Conservation (phyloP, 1,139 yeast genomes). For the Taiozyma onychis region DNA sequence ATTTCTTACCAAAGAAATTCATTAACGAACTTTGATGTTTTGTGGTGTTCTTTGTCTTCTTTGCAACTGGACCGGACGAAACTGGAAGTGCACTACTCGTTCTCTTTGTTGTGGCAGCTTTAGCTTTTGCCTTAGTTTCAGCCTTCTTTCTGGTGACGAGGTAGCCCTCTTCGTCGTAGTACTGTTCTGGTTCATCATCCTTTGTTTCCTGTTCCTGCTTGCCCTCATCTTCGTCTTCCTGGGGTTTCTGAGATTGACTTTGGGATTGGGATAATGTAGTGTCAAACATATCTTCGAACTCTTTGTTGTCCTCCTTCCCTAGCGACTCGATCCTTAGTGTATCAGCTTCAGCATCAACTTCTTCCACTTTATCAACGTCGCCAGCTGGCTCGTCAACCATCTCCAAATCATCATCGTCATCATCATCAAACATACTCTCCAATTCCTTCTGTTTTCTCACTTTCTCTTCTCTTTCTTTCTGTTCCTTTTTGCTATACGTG, state of each 20-base stretch:
- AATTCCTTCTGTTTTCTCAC: conserved; percentile 19
- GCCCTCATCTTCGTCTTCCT: not conserved
- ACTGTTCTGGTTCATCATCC: conserved; percentile 7
- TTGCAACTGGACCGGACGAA: conserved; percentile 3
- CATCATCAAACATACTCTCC: conserved; percentile 27
- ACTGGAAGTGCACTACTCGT: conserved; percentile 3
- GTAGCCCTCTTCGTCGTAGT: conserved; percentile 27
- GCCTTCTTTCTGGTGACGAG: conserved; percentile 19
- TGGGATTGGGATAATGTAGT: conserved; percentile 15
- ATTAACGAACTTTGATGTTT: conserved; percentile 19
- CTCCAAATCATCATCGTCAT: conserved; percentile 14
- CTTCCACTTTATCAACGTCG: not conserved
- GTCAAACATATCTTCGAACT: conserved; percentile 17
- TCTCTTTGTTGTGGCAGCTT: conserved; percentile 2
- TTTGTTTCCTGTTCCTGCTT: not conserved
- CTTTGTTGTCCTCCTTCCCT: conserved; percentile 6
- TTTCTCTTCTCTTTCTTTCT: conserved; percentile 6
- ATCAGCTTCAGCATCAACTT: conserved; percentile 6
- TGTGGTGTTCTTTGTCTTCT: conserved; percentile 13
- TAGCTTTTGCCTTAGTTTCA: conserved; percentile 10
- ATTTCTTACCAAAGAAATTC: conserved; percentile 23
- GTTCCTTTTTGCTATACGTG: conserved; percentile 10
- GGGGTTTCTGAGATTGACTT: conserved; percentile 6
- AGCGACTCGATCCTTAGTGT: not conserved
- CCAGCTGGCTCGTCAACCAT: not conserved